Evolutionary conservation across 352 stramenopile species (phyloP).

Genomic region (Globisporangium canariense): DNA sequence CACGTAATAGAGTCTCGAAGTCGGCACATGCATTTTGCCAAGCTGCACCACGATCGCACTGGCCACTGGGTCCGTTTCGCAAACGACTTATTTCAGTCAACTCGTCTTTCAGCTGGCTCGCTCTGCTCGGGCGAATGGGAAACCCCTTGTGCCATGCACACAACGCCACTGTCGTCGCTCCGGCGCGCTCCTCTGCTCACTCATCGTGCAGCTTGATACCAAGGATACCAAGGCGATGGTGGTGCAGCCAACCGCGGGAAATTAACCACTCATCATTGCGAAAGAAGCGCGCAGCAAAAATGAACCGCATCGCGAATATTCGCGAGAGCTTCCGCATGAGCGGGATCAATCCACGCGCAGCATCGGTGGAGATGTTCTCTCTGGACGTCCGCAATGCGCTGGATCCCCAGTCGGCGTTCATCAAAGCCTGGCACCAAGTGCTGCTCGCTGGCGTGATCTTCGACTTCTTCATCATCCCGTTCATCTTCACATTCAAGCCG

Average conservation of each 20-base stretch:
- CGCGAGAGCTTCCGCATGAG: conserved; percentile 14
- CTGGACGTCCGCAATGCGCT: conserved; percentile 37
- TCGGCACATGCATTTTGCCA: not conserved
- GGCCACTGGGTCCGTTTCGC: not conserved
- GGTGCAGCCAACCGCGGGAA: not conserved
- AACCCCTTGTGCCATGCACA: not conserved
- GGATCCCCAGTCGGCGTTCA: conserved; percentile 35
- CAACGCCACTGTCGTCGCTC: not conserved
- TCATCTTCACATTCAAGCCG: conserved; percentile 48
- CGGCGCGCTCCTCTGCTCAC: not conserved
- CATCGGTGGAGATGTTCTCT: conserved; percentile 3
- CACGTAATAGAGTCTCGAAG: not conserved
- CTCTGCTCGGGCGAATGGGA: not conserved
- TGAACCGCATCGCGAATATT: conserved; percentile 9
- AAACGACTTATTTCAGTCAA: conserved; percentile 1
- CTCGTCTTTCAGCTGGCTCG: not conserved
- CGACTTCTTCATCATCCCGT: conserved; percentile 53
- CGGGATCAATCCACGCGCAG: not conserved
- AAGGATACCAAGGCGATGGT: not conserved
- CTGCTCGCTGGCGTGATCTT: conserved; percentile 49
- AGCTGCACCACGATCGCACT: not conserved
- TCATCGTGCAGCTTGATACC: not conserved
- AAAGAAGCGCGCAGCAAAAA: not conserved
- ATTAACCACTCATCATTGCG: not conserved
- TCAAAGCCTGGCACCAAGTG: conserved; percentile 57